These are phyloP conservation scores for Scedosporium aurantiacum DNA, from an alignment of 2,329 filamentous ascomycete species.

Conservation along the genomic window DNA sequence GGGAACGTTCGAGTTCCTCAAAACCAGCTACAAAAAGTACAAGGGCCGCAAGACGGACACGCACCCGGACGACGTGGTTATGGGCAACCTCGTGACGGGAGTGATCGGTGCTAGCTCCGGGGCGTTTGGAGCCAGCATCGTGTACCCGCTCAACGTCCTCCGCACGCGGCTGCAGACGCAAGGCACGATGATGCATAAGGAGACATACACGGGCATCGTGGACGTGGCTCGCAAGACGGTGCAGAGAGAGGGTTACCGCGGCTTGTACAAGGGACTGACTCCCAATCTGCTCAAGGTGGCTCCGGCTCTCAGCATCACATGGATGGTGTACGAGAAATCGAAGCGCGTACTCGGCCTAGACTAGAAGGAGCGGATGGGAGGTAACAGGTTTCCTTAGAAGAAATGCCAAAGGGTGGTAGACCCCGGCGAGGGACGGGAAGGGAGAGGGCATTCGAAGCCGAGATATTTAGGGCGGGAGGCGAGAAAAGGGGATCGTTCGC, in stretches of 20 bases:
- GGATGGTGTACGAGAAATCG: constrained; percentile 85
- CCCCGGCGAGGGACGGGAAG: too few relatives aligned
- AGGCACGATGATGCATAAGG: constrained; percentile 81
- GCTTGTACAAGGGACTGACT: constrained; percentile 88
- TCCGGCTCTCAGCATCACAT: constrained; percentile 89
- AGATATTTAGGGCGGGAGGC: too few relatives aligned
- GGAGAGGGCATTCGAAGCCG: too few relatives aligned
- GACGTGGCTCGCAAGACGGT: constrained; percentile 82
- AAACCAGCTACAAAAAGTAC: constrained; percentile 58
- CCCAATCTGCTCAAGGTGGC: constrained; percentile 95
- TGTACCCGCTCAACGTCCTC: constrained; percentile 90
- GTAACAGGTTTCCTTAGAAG: too few relatives aligned
- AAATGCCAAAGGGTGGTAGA: too few relatives aligned
- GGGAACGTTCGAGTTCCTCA: constrained; percentile 88
- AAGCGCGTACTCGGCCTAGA: constrained; percentile 57
- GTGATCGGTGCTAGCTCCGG: constrained; percentile 85
- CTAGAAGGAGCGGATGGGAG: constrained; percentile 14
- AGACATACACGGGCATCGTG: constrained; percentile 81
- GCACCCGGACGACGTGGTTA: constrained; percentile 72
- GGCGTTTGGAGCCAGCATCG: constrained; percentile 82
- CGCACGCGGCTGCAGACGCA: constrained; percentile 88
- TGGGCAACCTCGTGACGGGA: constrained; percentile 74
- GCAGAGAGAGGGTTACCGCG: constrained; percentile 68
- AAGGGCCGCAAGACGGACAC: constrained; percentile 59
- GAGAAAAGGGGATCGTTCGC: too few relatives aligned